phyloP scores from a whole-genome alignment of 2,329 filamentous ascomycete species.

The Penicillium nordicum region DNA sequence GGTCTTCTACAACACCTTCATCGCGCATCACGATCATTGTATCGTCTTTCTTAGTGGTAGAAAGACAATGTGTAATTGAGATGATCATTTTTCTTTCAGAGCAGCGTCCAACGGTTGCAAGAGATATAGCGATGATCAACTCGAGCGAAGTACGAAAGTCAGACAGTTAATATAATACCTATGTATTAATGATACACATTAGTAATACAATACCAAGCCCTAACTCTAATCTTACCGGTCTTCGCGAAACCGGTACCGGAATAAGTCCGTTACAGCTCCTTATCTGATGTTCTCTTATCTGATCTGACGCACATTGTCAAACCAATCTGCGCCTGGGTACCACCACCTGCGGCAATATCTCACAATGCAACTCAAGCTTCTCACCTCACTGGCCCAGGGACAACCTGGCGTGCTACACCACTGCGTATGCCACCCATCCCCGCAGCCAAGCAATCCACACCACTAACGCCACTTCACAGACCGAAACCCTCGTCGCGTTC shows the following conservation, averaged over 20 bases:
- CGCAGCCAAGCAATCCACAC: background rate
- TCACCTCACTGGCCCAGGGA: slow-evolving; percentile 16
- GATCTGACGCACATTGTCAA: slow-evolving; percentile 16
- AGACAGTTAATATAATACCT: background rate
- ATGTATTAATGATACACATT: background rate
- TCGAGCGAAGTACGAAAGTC: background rate
- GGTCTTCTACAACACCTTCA: background rate
- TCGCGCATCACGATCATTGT: background rate
- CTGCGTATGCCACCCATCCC: slow-evolving; percentile 12
- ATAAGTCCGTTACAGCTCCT: background rate
- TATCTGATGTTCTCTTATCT: slow-evolving; percentile 25
- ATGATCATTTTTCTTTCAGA: background rate
- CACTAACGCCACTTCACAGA: slow-evolving; percentile 22
- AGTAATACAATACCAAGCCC: background rate
- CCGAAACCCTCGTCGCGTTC: slow-evolving; percentile 36
- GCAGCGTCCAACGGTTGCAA: background rate
- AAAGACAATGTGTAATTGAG: background rate
- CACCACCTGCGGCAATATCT: background rate
- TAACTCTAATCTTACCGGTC: background rate
- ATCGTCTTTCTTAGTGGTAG: background rate
- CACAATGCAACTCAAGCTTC: slow-evolving; percentile 20
- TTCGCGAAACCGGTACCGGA: background rate
- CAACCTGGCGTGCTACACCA: slow-evolving; percentile 24
- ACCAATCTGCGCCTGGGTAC: background rate
- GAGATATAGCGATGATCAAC: background rate